These are phyloP conservation scores for Knoxia roxburghii DNA, from an alignment of 257 asterid species.

Conservation along the genomic window DNA sequence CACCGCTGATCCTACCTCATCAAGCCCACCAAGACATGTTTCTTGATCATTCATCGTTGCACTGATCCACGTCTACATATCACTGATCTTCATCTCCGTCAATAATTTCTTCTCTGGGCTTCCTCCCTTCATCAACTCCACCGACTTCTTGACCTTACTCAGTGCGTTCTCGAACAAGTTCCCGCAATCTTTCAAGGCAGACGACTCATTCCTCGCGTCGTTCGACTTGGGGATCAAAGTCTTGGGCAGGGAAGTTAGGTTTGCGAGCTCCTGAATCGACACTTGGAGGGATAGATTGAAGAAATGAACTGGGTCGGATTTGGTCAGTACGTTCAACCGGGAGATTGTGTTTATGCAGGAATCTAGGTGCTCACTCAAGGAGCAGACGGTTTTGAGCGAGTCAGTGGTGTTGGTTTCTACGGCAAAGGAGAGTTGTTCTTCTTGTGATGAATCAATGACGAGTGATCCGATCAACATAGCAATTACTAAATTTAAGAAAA, in stretches of 20 bases:
- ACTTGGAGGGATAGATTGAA: conserved; percentile 70
- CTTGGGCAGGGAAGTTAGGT: conserved; percentile 34
- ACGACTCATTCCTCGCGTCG: conserved; percentile 29
- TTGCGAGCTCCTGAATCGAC: conserved; percentile 29
- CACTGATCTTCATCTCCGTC: conserved; percentile 57
- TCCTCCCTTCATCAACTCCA: conserved; percentile 37
- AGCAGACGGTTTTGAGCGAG: conserved; percentile 58
- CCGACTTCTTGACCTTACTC: conserved; percentile 57
- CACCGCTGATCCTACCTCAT: conserved; percentile 66
- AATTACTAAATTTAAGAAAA: conserved; percentile 28
- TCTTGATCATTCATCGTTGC: conserved; percentile 85
- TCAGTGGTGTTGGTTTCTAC: conserved; percentile 39
- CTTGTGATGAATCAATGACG: conserved; percentile 27
- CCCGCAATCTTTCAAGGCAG: conserved; percentile 60
- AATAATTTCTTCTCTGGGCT: conserved; percentile 39
- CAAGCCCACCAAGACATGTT: conserved; percentile 69
- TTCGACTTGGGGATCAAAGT: conserved; percentile 25
- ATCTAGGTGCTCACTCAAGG: conserved; percentile 70
- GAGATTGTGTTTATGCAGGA: conserved; percentile 65
- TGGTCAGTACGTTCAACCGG: conserved; percentile 43
- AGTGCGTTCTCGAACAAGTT: conserved; percentile 57
- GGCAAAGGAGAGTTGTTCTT: conserved; percentile 13
- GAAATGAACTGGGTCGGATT: conserved; percentile 50
- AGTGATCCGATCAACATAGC: conserved; percentile 31
- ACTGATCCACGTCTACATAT: conserved; percentile 77